These are phyloP conservation scores for Aspergillus arachidicola DNA, from an alignment of 2,329 filamentous ascomycete genomes.

Conservation along the genomic window DNA sequence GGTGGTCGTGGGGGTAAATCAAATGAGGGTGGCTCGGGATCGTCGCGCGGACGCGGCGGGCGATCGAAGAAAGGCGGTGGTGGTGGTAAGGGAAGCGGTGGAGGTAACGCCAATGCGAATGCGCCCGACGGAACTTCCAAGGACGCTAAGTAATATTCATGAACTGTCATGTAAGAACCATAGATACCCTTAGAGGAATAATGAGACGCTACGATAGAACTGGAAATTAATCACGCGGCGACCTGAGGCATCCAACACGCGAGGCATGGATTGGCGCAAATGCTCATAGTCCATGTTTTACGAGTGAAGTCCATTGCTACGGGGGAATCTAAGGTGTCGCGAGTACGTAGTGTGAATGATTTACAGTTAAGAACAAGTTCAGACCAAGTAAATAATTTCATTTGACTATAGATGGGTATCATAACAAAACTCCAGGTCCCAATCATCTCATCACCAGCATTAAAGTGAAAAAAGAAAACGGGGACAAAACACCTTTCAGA, in stretches of 20 bases:
- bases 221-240: no score
- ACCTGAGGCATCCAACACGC: accelerated
- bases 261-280: no score
- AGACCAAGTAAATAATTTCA: neutral
- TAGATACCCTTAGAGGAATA: neutral
- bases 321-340: no score
- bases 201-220: neutral
- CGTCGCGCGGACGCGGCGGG: slow-evolving; percentile 24
- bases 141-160: slow-evolving; percentile 21
- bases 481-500: slow-evolving; percentile 73
- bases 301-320: no score
- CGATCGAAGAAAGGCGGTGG: slow-evolving; percentile 21
- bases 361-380: neutral
- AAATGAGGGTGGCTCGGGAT: slow-evolving; percentile 20
- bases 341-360: neutral
- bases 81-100: slow-evolving; percentile 14
- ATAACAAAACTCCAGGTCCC: neutral
- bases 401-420: neutral
- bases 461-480: slow-evolving; percentile 57
- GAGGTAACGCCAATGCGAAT: slow-evolving; percentile 10
- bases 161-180: neutral
- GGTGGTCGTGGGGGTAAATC: slow-evolving; percentile 14
- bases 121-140: slow-evolving; percentile 15
- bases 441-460: slow-evolving; percentile 16
- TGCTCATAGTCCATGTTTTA: no score